phyloP scores from a whole-genome alignment of 495 filamentous ascomycete genomes.

The Aspergillus leporis region DNA sequence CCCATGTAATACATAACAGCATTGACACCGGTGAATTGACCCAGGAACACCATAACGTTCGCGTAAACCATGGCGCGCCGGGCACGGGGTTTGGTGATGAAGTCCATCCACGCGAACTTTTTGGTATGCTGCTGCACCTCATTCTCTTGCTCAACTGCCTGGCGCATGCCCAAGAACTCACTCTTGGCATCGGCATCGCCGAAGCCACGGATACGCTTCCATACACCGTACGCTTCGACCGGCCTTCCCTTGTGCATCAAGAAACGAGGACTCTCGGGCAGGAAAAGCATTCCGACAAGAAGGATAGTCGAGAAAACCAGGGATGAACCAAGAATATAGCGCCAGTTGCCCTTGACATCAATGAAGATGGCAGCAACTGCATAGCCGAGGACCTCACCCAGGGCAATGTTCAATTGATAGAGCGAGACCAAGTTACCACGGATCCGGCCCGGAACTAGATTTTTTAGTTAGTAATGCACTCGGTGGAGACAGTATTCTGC shows the following conservation, averaged over 20 bases:
- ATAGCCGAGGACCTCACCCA: slow-evolving; percentile 64
- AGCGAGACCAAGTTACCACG: slow-evolving; percentile 63
- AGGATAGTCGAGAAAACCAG: slow-evolving; percentile 65
- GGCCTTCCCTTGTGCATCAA: slow-evolving; percentile 54
- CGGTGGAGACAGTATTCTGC: background rate
- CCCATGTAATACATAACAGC: slow-evolving; percentile 66
- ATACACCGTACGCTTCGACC: slow-evolving; percentile 56
- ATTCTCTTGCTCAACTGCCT: slow-evolving; percentile 50
- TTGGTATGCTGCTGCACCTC: slow-evolving; percentile 38
- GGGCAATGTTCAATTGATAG: slow-evolving; percentile 64
- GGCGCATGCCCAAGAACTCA: slow-evolving; percentile 63
- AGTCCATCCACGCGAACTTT: slow-evolving; percentile 60
- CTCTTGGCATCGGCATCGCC: slow-evolving; percentile 48
- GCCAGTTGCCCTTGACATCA: slow-evolving; percentile 59
- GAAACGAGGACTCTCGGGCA: slow-evolving; percentile 58
- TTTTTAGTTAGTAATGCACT: background rate
- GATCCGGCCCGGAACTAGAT: slow-evolving; percentile 47
- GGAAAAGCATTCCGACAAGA: slow-evolving; percentile 58
- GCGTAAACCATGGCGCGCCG: slow-evolving; percentile 62
- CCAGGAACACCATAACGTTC: slow-evolving; percentile 62
- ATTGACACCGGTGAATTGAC: slow-evolving; percentile 63
- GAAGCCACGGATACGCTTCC: slow-evolving; percentile 60
- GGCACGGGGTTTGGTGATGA: slow-evolving; percentile 58
- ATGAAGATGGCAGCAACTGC: slow-evolving; percentile 63
- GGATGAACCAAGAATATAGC: slow-evolving; percentile 64